A percentile compares a stretch with the other conserved stretches of the same genome.
Evolutionary conservation across 371 early-diverging fungal species (phyloP).

Genomic region (Rhizopus microsporus): DNA sequence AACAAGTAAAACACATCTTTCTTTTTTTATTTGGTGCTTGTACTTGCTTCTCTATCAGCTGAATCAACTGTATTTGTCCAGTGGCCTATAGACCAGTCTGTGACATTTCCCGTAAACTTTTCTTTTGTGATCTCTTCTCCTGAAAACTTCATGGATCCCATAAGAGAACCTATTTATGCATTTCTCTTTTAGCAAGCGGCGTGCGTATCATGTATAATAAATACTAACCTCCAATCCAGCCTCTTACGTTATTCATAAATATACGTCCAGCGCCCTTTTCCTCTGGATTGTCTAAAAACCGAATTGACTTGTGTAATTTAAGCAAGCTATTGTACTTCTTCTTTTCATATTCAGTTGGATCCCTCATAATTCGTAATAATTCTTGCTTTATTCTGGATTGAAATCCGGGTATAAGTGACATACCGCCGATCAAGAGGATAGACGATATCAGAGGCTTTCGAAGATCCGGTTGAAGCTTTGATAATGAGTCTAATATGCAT

Average conservation of each 20-base stretch:
- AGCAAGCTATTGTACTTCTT: slow-evolving; percentile 32
- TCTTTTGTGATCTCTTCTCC: slow-evolving; percentile 66
- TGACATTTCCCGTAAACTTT: slow-evolving; percentile 61
- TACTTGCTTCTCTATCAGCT: slow-evolving; percentile 6
- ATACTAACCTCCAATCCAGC: slow-evolving; percentile 75
- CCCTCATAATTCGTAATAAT: slow-evolving; percentile 51
- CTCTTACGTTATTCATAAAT: slow-evolving; percentile 67
- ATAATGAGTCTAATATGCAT: slow-evolving; percentile 60
- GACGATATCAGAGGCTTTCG: slow-evolving; percentile 67
- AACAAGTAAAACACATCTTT: too few species aligned
- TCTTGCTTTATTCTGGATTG: slow-evolving; percentile 65
- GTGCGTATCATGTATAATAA: not conserved
- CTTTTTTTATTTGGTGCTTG: too few species aligned
- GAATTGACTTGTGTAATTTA: slow-evolving; percentile 33
- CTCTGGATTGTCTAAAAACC: slow-evolving; percentile 40
- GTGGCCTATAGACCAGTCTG: slow-evolving; percentile 66
- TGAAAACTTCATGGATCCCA: slow-evolving; percentile 71
- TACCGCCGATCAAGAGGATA: slow-evolving; percentile 80
- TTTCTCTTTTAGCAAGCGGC: too few species aligned
- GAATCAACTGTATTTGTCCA: slow-evolving; percentile 21
- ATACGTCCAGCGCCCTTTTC: slow-evolving; percentile 55
- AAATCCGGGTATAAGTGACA: slow-evolving; percentile 76
- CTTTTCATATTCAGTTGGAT: slow-evolving; percentile 44
- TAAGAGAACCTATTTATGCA: slow-evolving; percentile 57
- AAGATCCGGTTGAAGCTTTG: slow-evolving; percentile 73